Percentiles rank a stretch among this genome's conserved stretches.
Conservation (phyloP, 495 filamentous ascomycete genomes). For the Talaromyces borbonicus region DNA sequence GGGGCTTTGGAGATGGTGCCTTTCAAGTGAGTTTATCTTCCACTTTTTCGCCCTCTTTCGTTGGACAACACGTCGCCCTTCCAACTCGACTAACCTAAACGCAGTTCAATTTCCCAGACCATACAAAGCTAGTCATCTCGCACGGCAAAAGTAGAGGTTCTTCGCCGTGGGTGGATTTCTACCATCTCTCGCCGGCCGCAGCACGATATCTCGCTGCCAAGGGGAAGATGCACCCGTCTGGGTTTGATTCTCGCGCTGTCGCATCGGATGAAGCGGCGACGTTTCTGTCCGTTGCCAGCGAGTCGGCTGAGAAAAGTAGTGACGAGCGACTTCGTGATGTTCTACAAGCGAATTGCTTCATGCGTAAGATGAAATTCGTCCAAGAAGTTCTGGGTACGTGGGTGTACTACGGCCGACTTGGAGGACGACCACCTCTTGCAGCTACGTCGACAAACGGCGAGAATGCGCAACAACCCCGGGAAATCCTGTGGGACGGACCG, state of each 20-base stretch:
- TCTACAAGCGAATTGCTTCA: conserved; percentile 67
- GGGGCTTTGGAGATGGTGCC: conserved; percentile 81
- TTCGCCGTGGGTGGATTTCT: conserved; percentile 66
- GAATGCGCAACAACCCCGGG: conserved; percentile 34
- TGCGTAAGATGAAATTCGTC: conserved; percentile 70
- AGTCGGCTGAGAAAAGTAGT: conserved; percentile 36
- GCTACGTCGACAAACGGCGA: conserved; percentile 29
- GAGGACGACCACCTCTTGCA: conserved; percentile 31
- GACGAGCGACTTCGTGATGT: conserved; percentile 51
- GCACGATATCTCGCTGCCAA: conserved; percentile 50
- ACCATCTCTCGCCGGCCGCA: conserved; percentile 64
- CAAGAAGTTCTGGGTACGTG: conserved; percentile 59
- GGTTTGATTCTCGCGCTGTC: conserved; percentile 39
- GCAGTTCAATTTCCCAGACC: conserved; percentile 93
- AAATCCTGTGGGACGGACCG: conserved; percentile 58
- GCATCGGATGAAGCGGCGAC: conserved; percentile 51
- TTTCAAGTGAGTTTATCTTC: conserved; percentile 51
- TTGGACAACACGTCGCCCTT: too few relatives aligned
- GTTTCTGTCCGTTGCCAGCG: conserved; percentile 51
- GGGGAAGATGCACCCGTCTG: conserved; percentile 47
- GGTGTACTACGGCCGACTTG: conserved; percentile 61
- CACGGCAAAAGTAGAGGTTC: conserved; percentile 49
- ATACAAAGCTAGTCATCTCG: conserved; percentile 84
- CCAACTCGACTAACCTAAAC: conserved; percentile 14
- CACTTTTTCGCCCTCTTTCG: conserved; percentile 5